Evolutionary conservation across 176 grass and related monocot genomes (phyloP), one percentile per base, ranked within the genome.

Genomic region (Oryza meyeriana): DNA sequence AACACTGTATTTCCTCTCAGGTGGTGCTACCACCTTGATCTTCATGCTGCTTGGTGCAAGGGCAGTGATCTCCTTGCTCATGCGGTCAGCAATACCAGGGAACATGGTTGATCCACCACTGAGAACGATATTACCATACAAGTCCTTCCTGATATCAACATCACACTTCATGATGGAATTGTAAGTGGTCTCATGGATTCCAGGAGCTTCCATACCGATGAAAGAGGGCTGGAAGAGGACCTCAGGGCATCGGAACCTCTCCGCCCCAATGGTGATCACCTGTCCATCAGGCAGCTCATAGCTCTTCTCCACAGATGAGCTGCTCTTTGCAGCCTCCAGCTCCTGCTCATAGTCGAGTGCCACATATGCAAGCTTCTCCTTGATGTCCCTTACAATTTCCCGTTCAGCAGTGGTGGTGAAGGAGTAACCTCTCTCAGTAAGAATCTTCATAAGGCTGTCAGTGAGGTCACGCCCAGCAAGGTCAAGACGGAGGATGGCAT

Each of bases 141-240:
- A 47, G 72, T 88, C 86, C 57, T 88, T 88, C 64, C 86, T 83
- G 73, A 88, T 87, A 61, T 86, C 84, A 61, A 86, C 84, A 14
- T 86, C 84, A 42, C 84, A 86, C 61, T 86, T 86, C 84, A 86
- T 87, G 71, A 87, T 87, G 34, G 85, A 87, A 31, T 87, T 87
- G 78, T 87, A 87, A n/a, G 86, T 88, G 39, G 86, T 88, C 79
- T 88, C 86, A 20, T 88, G 86, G 73, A 88, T 88, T 35, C 86
- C 86, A 18, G 86, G 79, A 72, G 86, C 79, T 78, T 88, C 86
- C 86, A 88, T 88, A 20, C 86, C 86, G 26, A 88, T 78, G 72
- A 83, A 36, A 18, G 86, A 88, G n/a, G 86, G 86, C 17, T 83
- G 86, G 73, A 88, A 88, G 55, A 88, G 86, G 24, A 88, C 86